Percentiles rank a stretch among this genome's conserved stretches.
phyloP scores from a whole-genome alignment of 257 asterid genomes.

The Solanum sitiens region DNA sequence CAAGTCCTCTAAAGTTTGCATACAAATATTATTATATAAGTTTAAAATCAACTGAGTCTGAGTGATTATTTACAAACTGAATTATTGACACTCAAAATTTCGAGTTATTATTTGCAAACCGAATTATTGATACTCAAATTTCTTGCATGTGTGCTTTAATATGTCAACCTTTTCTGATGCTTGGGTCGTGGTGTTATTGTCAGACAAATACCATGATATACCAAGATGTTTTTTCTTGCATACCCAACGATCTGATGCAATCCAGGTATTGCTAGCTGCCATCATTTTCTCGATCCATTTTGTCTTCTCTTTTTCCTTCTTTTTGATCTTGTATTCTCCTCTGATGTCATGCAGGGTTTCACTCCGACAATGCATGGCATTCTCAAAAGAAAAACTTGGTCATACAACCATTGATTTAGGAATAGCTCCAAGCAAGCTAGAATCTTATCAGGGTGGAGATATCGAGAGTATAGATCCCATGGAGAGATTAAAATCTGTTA shows the following conservation, averaged over 20 bases:
- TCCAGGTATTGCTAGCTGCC: conserved; percentile 48
- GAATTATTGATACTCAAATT: background rate
- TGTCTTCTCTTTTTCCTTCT: background rate
- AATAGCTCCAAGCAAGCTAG: conserved; percentile 63
- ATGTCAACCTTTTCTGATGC: background rate
- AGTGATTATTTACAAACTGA: background rate
- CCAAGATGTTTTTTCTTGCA: conserved; percentile 88
- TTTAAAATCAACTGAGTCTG: background rate
- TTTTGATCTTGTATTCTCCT: background rate
- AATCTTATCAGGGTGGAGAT: conserved; percentile 60
- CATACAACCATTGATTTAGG: conserved; percentile 84
- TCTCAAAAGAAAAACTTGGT: conserved; percentile 67
- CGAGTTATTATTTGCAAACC: background rate
- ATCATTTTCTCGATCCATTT: background rate
- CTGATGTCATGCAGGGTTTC: conserved; percentile 39
- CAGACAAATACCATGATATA: conserved; percentile 85
- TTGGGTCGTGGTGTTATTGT: conserved; percentile 1
- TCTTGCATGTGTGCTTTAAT: background rate
- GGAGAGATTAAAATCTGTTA: conserved; percentile 63
- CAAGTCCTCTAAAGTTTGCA: background rate
- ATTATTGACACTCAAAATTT: background rate
- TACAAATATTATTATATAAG: background rate
- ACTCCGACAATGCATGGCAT: conserved; percentile 74
- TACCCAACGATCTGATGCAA: conserved; percentile 84
- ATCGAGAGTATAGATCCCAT: conserved; percentile 60